Percentiles rank a stretch among this genome's conserved stretches.
These are phyloP conservation scores for Novymonas esmeraldas DNA, from an alignment of 208 protist species.

Conservation along the genomic window DNA sequence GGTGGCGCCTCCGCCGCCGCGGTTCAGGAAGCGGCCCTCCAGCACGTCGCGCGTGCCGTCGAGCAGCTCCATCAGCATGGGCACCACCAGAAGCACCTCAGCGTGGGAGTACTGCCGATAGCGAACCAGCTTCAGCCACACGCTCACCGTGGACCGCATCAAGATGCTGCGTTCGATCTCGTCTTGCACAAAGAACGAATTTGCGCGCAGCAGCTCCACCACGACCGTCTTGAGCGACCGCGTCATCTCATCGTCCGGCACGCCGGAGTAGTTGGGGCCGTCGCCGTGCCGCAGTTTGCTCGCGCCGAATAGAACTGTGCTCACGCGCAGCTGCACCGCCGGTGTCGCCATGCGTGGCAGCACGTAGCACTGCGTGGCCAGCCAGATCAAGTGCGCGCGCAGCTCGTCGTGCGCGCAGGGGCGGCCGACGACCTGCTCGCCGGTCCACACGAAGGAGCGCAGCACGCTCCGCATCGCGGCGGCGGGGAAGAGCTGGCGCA, in stretches of 20 bases:
- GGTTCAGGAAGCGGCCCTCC: conserved; percentile 1
- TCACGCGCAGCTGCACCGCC: conserved; percentile 58
- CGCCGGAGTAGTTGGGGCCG: conserved; percentile 35
- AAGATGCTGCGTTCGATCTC: conserved; percentile 51
- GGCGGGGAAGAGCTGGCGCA: conserved; percentile 41
- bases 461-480: conserved; percentile 52
- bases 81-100: conserved; percentile 53
- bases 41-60: conserved; percentile 58
- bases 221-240: conserved; percentile 46
- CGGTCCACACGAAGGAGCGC: conserved; percentile 45
- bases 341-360: conserved; percentile 43
- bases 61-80: conserved; percentile 57
- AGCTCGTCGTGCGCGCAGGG: conserved; percentile 41
- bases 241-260: conserved; percentile 58
- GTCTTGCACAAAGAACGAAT: conserved; percentile 63
- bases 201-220: conserved; percentile 58
- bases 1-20: not conserved
- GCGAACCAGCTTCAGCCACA: conserved; percentile 53
- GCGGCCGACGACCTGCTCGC: conserved; percentile 41
- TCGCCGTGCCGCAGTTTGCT: conserved; percentile 50
- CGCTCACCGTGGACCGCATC: conserved; percentile 43
- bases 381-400: conserved; percentile 57
- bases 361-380: conserved; percentile 66
- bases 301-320: conserved; percentile 70
- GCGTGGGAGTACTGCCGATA: conserved; percentile 56